phyloP scores from a whole-genome alignment of 2,329 filamentous ascomycete genomes.

The Pyrenophora teres region DNA sequence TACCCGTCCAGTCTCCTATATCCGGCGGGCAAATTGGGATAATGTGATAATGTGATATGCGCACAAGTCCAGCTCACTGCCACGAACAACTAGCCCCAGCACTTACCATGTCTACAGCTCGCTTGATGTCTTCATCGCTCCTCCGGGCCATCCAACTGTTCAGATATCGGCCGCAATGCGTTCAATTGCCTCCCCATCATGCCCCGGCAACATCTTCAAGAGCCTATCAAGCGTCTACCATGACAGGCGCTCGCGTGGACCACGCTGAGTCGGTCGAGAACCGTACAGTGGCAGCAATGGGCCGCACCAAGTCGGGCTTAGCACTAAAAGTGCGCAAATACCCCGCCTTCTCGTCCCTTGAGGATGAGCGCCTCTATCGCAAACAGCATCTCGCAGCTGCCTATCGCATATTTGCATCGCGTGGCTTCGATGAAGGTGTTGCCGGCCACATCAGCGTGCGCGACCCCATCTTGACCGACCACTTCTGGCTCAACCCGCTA shows the following conservation, averaged over 20 bases:
- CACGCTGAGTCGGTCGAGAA: slow-evolving; percentile 48
- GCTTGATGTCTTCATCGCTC: background rate
- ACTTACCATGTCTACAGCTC: slow-evolving; percentile 16
- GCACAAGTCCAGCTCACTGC: background rate
- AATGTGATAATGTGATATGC: background rate
- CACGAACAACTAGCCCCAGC: slow-evolving; percentile 1
- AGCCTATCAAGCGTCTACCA: slow-evolving; percentile 21
- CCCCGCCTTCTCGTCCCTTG: slow-evolving; percentile 45
- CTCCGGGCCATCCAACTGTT: background rate
- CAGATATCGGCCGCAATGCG: background rate
- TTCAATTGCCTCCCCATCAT: background rate
- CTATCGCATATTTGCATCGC: slow-evolving; percentile 47
- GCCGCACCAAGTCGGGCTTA: slow-evolving; percentile 53
- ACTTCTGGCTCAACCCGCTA: slow-evolving; percentile 52
- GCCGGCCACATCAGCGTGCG: slow-evolving; percentile 54
- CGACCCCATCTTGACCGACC: slow-evolving; percentile 40
- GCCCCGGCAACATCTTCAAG: slow-evolving; percentile 19
- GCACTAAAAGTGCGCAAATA: slow-evolving; percentile 55
- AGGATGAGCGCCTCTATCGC: slow-evolving; percentile 51
- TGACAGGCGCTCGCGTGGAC: slow-evolving; percentile 30
- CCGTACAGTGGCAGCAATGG: slow-evolving; percentile 52
- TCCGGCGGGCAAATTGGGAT: slow-evolving; percentile 1
- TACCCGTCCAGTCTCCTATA: background rate
- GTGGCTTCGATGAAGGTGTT: slow-evolving; percentile 50
- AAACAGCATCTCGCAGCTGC: slow-evolving; percentile 55